Evolutionary conservation across 2,329 filamentous ascomycete species (phyloP).

Genomic region (Myrmaecium sp.): DNA sequence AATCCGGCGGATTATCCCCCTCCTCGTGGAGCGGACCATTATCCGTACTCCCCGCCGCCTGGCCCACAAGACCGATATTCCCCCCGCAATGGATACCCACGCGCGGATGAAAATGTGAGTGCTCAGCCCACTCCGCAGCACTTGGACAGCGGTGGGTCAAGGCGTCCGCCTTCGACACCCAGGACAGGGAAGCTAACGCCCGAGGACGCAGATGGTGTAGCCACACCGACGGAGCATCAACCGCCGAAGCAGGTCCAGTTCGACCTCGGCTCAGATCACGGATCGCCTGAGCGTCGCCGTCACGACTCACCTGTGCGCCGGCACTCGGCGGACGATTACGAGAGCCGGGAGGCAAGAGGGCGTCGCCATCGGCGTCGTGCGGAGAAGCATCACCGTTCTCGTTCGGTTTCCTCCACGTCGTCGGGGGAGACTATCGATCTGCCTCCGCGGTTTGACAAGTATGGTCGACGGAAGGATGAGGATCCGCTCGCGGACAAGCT

Average conservation of each 20-base stretch:
- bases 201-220: conserved; percentile 12
- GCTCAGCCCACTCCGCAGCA: conserved; percentile 18
- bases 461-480: conserved; percentile 12
- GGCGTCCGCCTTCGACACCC: conserved; percentile 5
- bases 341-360: conserved; percentile 6
- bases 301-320: conserved; percentile 2
- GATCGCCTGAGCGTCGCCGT: conserved; percentile 1
- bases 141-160: conserved; percentile 18
- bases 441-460: conserved; percentile 19
- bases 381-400: conserved; percentile 1
- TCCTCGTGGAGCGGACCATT: conserved; percentile 7
- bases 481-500: conserved; percentile 18
- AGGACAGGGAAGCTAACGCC: too few relatives aligned
- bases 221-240: conserved; percentile 2
- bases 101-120: conserved; percentile 34
- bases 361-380: conserved; percentile 6
- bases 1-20: conserved; percentile 30
- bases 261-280: conserved; percentile 16
- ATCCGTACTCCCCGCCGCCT: conserved; percentile 15
- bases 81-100: conserved; percentile 16
- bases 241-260: conserved; percentile 18
- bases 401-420: conserved; percentile 11
- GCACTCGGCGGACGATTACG: too few relatives aligned
- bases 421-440: conserved; percentile 19
- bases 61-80: conserved; percentile 12